These are phyloP conservation scores for Pseudogymnoascus sp. DNA, from an alignment of 2,329 filamentous ascomycete genomes.

Conservation along the genomic window DNA sequence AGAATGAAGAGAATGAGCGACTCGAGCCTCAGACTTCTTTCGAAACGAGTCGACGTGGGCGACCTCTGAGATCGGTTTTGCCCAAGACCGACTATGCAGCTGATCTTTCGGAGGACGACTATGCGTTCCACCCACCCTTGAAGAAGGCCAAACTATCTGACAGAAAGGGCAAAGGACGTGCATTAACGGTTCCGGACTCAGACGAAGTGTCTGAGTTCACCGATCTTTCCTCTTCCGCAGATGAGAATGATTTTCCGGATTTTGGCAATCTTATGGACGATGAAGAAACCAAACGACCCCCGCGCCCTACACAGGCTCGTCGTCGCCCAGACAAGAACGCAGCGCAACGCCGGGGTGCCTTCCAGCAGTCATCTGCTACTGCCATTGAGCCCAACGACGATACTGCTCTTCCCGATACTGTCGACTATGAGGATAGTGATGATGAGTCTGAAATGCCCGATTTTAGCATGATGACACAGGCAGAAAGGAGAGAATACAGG, in stretches of 20 bases:
- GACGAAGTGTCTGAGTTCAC: conserved; percentile 13
- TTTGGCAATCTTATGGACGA: conserved; percentile 9
- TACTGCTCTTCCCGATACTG: conserved; percentile 12
- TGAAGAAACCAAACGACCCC: not conserved
- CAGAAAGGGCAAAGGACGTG: conserved; percentile 19
- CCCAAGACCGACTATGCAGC: conserved; percentile 12
- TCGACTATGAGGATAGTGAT: not conserved
- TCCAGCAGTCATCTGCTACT: conserved; percentile 15
- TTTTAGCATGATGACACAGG: conserved; percentile 16
- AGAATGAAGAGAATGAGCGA: conserved; percentile 44
- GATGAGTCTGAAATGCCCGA: conserved; percentile 11
- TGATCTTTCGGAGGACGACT: conserved; percentile 16
- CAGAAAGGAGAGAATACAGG: conserved; percentile 29
- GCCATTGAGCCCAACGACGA: conserved; percentile 28
- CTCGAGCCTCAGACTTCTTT: not conserved
- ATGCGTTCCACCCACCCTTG: conserved; percentile 17
- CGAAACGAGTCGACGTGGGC: not conserved
- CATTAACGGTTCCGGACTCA: conserved; percentile 23
- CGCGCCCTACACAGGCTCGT: conserved; percentile 26
- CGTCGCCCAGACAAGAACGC: not conserved
- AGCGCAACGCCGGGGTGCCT: not conserved
- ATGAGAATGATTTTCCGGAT: not conserved
- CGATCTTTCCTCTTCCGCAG: not conserved
- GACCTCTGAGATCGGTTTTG: not conserved
- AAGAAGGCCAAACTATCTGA: conserved; percentile 16